Evolutionary conservation across 1,284 basidiomycete genomes (phyloP).

Genomic region (Marasmius sp.): DNA sequence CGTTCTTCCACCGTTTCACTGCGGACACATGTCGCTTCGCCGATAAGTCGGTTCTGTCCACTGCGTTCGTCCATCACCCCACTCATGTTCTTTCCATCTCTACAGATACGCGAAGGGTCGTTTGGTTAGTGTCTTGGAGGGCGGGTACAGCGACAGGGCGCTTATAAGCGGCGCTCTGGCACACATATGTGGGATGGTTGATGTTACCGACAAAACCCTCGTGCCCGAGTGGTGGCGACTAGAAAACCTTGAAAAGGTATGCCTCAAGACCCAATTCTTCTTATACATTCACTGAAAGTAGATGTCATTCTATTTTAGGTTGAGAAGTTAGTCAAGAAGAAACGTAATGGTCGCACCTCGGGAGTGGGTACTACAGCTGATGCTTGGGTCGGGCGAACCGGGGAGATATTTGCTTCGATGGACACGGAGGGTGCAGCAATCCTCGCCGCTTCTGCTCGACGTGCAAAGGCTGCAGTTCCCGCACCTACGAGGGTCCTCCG

Average conservation of each 20-base stretch:
- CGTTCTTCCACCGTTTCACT: conserved; percentile 87
- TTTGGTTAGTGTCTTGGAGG: conserved; percentile 88
- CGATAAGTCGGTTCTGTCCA: conserved; percentile 30
- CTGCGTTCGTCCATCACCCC: no score
- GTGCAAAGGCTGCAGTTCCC: not conserved
- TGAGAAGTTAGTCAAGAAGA: conserved; percentile 71
- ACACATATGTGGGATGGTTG: conserved; percentile 70
- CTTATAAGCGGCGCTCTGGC: conserved; percentile 82
- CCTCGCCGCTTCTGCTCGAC: not conserved
- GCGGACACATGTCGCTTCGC: conserved; percentile 72
- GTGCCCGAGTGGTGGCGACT: conserved; percentile 70
- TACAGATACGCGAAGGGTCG: conserved; percentile 60
- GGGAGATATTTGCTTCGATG: not conserved
- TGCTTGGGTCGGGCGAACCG: not conserved
- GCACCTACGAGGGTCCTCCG: not conserved
- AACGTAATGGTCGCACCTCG: conserved; percentile 19
- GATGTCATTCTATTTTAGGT: conserved; percentile 43
- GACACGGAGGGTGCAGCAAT: not conserved
- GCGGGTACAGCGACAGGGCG: conserved; percentile 91
- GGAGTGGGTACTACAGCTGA: not conserved
- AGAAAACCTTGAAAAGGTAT: conserved; percentile 64
- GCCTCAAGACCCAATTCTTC: conserved; percentile 8
- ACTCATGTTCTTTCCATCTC: not conserved
- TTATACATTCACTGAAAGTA: not conserved
- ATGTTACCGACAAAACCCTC: conserved; percentile 27